phyloP scores from a whole-genome alignment of 768 basidiomycete species.

The Kwoniella sp. region DNA sequence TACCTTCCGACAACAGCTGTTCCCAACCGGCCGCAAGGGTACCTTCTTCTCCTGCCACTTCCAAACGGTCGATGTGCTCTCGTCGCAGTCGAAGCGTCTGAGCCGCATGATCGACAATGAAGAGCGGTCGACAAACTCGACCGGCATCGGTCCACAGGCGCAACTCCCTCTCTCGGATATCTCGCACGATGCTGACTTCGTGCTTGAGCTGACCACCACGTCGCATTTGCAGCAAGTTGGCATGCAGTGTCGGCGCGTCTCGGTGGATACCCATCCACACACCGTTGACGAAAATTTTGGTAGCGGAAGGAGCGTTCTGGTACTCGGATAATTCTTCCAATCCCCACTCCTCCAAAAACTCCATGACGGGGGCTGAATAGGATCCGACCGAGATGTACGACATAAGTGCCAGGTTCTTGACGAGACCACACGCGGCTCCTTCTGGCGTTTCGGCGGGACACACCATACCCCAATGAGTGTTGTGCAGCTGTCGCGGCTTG shows the following conservation, averaged over 20 bases:
- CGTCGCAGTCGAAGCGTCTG: slow-evolving; percentile 78
- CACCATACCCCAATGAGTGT: slow-evolving; percentile 99
- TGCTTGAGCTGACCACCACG: slow-evolving; percentile 91
- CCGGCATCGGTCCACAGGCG: slow-evolving; percentile 95
- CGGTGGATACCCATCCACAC: slow-evolving; percentile 99
- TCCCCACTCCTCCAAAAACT: slow-evolving; percentile 98
- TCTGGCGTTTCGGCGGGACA: slow-evolving; percentile 99
- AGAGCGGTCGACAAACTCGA: slow-evolving; percentile 91
- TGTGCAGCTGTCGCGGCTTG: slow-evolving; percentile 97
- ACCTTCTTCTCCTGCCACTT: slow-evolving; percentile 55
- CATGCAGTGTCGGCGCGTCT: slow-evolving; percentile 84
- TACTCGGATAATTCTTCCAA: slow-evolving; percentile 92
- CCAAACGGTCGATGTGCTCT: slow-evolving; percentile 66
- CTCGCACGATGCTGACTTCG: slow-evolving; percentile 94
- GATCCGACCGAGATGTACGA: slow-evolving; percentile 97
- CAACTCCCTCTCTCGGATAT: slow-evolving; percentile 91
- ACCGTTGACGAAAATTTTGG: slow-evolving; percentile 98
- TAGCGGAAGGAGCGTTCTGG: slow-evolving; percentile 67
- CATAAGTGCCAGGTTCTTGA: slow-evolving; percentile 98
- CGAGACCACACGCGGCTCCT: slow-evolving; percentile 97
- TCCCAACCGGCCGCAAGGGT: slow-evolving; percentile 61
- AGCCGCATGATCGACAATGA: slow-evolving; percentile 77
- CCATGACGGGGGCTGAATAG: slow-evolving; percentile 89
- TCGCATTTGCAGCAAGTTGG: slow-evolving; percentile 85
- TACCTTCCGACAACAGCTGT: slow-evolving; percentile 74